phyloP scores from a whole-genome alignment of 306 rosid genomes.

The Crotalaria pallida region DNA sequence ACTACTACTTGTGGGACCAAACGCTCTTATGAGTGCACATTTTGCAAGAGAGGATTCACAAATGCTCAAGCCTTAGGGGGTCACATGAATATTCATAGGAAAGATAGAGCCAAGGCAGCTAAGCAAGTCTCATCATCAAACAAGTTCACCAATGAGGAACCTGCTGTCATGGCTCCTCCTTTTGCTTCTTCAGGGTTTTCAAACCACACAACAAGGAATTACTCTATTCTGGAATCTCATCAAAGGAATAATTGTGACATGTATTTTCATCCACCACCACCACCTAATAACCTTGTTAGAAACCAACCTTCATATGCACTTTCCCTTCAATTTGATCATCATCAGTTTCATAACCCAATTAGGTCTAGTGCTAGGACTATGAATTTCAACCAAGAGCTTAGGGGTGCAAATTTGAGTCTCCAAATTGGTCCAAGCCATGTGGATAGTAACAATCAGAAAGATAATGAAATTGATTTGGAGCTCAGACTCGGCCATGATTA shows the following conservation, averaged over 20 bases:
- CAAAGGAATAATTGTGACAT: conserved; percentile 27
- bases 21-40: conserved; percentile 78
- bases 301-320: conserved; percentile 8
- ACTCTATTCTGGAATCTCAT: conserved; percentile 36
- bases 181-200: conserved; percentile 27
- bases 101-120: conserved; percentile 66
- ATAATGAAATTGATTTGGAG: conserved; percentile 77
- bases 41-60: conserved; percentile 89
- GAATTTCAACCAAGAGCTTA: conserved; percentile 40
- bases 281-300: neutral
- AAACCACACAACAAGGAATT: conserved; percentile 17
- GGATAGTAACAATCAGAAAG: conserved; percentile 22
- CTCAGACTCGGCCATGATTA: conserved; percentile 83
- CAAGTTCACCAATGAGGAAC: conserved; percentile 13
- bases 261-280: conserved; percentile 33
- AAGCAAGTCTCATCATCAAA: conserved; percentile 28
- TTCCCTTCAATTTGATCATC: conserved; percentile 21
- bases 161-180: conserved; percentile 14
- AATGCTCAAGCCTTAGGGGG: conserved; percentile 96
- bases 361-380: conserved; percentile 32
- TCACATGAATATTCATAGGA: conserved; percentile 92
- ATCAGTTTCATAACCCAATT: neutral
- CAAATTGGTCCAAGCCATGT: conserved; percentile 35
- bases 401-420: conserved; percentile 65
- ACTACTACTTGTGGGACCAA: conserved; percentile 22